Conservation (phyloP, 2,329 filamentous ascomycete species). For the Cyclaneusma minus region DNA sequence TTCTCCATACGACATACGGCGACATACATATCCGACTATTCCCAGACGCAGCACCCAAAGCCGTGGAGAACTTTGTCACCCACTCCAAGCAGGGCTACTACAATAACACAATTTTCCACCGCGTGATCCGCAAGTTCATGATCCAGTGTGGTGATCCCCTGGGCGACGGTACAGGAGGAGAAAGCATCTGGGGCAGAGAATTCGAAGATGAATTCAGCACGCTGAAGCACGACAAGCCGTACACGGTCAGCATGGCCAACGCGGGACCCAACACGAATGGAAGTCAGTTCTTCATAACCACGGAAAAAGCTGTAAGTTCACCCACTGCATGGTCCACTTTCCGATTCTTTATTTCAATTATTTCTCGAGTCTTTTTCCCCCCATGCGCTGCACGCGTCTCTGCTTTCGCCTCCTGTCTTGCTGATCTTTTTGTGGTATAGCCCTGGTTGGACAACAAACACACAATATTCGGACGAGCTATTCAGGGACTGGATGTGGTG, state of each 20-base stretch:
- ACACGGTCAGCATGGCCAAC: slow-evolving; percentile 96
- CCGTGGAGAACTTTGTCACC: slow-evolving; percentile 94
- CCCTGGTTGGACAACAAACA: slow-evolving; percentile 94
- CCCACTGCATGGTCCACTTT: background rate
- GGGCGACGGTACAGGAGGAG: slow-evolving; percentile 78
- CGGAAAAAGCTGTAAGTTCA: slow-evolving; percentile 68
- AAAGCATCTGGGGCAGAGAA: slow-evolving; percentile 83
- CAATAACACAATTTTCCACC: slow-evolving; percentile 94
- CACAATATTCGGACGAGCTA: slow-evolving; percentile 84
- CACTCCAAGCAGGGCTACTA: slow-evolving; percentile 86
- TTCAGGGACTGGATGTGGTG: slow-evolving; percentile 83
- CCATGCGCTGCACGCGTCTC: background rate
- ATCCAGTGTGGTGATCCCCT: slow-evolving; percentile 77
- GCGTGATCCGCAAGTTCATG: slow-evolving; percentile 97
- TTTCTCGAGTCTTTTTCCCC: slow-evolving; percentile 1
- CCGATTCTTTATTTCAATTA: slow-evolving; percentile 3
- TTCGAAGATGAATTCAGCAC: slow-evolving; percentile 90
- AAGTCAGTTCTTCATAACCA: slow-evolving; percentile 96
- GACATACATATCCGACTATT: slow-evolving; percentile 91
- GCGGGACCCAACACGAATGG: slow-evolving; percentile 91
- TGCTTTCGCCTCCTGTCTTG: too few relatives aligned
- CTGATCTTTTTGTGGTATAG: slow-evolving; percentile 21
- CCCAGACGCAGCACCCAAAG: slow-evolving; percentile 81
- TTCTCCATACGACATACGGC: slow-evolving; percentile 83
- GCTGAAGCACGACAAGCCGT: slow-evolving; percentile 87